These are phyloP conservation scores for Eimeria praecox DNA, from an alignment of 169 alveolate species.

Conservation along the genomic window DNA sequence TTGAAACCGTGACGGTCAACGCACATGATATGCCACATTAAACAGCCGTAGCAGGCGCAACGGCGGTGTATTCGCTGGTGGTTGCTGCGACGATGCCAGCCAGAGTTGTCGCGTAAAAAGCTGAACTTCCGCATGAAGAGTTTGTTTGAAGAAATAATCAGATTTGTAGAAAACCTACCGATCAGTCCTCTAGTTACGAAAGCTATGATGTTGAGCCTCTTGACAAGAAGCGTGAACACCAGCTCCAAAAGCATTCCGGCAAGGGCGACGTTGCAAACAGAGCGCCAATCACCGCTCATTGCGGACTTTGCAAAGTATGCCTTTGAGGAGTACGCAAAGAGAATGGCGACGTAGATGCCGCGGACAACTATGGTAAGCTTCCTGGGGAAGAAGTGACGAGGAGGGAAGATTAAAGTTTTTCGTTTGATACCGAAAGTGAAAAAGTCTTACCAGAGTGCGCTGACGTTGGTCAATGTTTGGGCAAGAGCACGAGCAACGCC, in stretches of 20 bases:
- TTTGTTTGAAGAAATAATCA: not conserved
- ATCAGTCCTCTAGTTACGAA: slow-evolving; percentile 71
- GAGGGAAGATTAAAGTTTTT: not conserved
- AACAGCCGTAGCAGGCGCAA: slow-evolving; percentile 34
- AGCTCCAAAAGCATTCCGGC: slow-evolving; percentile 80
- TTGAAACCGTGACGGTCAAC: not conserved
- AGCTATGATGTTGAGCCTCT: slow-evolving; percentile 76
- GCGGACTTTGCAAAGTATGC: slow-evolving; percentile 63
- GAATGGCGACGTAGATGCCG: slow-evolving; percentile 62
- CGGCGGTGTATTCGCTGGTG: slow-evolving; percentile 47
- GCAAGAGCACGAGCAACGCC: slow-evolving; percentile 73
- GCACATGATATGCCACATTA: slow-evolving; percentile 6
- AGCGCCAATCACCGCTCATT: slow-evolving; percentile 46
- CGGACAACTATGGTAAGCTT: slow-evolving; percentile 58
- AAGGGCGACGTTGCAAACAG: slow-evolving; percentile 63
- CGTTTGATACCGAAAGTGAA: not conserved
- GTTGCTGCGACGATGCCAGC: slow-evolving; percentile 70
- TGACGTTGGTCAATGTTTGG: slow-evolving; percentile 67
- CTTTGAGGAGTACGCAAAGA: slow-evolving; percentile 61
- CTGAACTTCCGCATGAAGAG: not conserved
- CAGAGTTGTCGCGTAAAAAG: slow-evolving; percentile 73
- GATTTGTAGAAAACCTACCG: slow-evolving; percentile 34
- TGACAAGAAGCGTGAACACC: slow-evolving; percentile 70
- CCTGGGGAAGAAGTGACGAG: not conserved
- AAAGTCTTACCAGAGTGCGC: slow-evolving; percentile 37